Conservation (phyloP, 148 eudicot genomes). For the Spergularia marina region DNA sequence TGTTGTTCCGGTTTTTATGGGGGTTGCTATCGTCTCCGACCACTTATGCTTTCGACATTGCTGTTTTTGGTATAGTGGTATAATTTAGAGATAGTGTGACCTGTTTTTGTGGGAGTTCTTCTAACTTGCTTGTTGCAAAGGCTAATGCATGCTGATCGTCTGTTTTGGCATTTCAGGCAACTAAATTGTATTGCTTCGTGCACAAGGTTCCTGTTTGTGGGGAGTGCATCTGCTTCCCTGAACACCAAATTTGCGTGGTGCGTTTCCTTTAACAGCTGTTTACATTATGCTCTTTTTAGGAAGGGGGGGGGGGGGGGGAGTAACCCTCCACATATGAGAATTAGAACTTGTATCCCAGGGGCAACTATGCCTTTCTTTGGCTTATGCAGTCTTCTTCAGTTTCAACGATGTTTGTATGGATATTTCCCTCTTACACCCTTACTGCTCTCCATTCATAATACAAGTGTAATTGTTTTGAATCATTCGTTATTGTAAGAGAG, state of each 20-base stretch:
- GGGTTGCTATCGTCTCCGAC: neutral
- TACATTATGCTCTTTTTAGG: neutral
- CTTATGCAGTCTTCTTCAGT: too few species aligned
- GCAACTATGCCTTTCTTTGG: too few species aligned
- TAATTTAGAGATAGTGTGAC: neutral
- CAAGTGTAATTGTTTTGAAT: too few species aligned
- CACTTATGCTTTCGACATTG: neutral
- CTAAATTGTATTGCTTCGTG: conserved; percentile 93
- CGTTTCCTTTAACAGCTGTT: neutral
- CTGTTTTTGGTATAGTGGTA: neutral
- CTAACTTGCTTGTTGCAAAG: neutral
- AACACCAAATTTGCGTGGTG: conserved; percentile 99
- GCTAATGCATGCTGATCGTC: conserved; percentile 1
- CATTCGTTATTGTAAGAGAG: too few species aligned
- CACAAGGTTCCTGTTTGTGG: conserved; percentile 99
- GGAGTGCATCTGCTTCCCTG: conserved; percentile 96
- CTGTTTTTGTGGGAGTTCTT: neutral
- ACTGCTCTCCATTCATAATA: too few species aligned
- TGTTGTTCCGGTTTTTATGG: neutral
- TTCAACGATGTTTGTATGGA: too few species aligned
- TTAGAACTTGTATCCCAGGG: too few species aligned
- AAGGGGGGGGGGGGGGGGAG: too few species aligned
- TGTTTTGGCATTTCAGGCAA: conserved; percentile 55
- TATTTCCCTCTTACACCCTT: too few species aligned
- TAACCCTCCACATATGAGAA: too few species aligned